Evolutionary conservation across 2,329 filamentous ascomycete genomes (phyloP).

Genomic region (Cladosporium sp.): DNA sequence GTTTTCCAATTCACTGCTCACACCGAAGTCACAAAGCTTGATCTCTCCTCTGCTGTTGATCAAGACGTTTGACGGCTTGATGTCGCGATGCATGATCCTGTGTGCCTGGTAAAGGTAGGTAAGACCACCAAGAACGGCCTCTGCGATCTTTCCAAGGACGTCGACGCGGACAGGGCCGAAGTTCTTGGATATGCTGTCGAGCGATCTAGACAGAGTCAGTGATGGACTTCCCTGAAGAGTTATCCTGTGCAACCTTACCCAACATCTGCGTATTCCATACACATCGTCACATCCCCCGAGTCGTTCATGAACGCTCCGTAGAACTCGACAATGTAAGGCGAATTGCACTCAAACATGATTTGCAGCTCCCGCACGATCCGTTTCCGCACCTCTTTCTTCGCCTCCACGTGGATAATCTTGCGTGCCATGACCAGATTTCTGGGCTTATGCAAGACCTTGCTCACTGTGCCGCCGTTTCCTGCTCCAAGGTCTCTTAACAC

Average conservation of each 20-base stretch:
- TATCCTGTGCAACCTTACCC: slow-evolving; percentile 60
- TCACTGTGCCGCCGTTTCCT: slow-evolving; percentile 95
- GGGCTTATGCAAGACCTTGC: slow-evolving; percentile 91
- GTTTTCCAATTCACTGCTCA: slow-evolving; percentile 96
- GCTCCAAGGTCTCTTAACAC: slow-evolving; percentile 91
- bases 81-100: slow-evolving; percentile 98
- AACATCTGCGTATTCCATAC: slow-evolving; percentile 99
- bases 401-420: slow-evolving; percentile 99
- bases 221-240: not conserved
- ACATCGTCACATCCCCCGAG: slow-evolving; percentile 97
- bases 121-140: slow-evolving; percentile 85
- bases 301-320: slow-evolving; percentile 97
- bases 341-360: slow-evolving; percentile 98
- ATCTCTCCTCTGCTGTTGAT: slow-evolving; percentile 92
- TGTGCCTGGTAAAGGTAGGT: slow-evolving; percentile 93
- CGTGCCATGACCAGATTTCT: slow-evolving; percentile 96
- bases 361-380: slow-evolving; percentile 95
- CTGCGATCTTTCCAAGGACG: slow-evolving; percentile 94
- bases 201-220: slow-evolving; percentile 53
- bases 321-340: slow-evolving; percentile 93
- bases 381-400: slow-evolving; percentile 93
- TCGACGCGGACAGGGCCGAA: slow-evolving; percentile 95
- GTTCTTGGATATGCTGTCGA: slow-evolving; percentile 88
- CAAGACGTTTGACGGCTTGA: slow-evolving; percentile 96
- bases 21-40: slow-evolving; percentile 97